phyloP scores from a whole-genome alignment of 176 grass and related monocot genomes.

The Carex parvula region DNA sequence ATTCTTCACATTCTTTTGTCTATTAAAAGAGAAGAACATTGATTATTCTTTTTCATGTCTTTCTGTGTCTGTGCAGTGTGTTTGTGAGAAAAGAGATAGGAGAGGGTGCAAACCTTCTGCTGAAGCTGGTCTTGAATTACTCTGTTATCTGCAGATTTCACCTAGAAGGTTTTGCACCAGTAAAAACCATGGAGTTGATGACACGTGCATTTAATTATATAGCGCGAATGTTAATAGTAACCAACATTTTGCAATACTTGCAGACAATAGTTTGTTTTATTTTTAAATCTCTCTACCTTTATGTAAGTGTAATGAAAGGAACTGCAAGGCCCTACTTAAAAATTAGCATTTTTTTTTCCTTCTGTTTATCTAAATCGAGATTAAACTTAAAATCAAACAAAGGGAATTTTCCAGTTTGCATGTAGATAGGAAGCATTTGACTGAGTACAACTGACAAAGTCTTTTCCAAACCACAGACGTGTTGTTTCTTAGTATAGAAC shows the following conservation, averaged over 20 bases:
- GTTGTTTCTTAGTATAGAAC: slow-evolving; percentile 9
- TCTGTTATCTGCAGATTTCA: slow-evolving; percentile 94
- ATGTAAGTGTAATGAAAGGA: not conserved
- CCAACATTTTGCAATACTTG: not conserved
- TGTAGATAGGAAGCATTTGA: not conserved
- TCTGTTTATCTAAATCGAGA: not conserved
- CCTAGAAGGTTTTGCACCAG: slow-evolving; percentile 51
- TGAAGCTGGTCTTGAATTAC: slow-evolving; percentile 94
- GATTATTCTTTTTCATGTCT: slow-evolving; percentile 17
- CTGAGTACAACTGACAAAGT: not conserved
- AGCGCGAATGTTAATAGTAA: not conserved
- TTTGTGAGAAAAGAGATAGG: not conserved
- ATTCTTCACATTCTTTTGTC: slow-evolving; percentile 73
- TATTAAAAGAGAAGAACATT: slow-evolving; percentile 34
- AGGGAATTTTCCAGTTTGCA: not conserved
- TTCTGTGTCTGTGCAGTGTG: slow-evolving; percentile 19
- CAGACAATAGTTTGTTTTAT: not conserved
- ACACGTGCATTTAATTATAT: not conserved
- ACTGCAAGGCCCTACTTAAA: not conserved
- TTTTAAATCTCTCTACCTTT: slow-evolving; percentile 6
- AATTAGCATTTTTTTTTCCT: not conserved
- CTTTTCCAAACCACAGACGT: slow-evolving; percentile 4
- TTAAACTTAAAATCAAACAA: not conserved
- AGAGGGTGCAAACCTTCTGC: slow-evolving; percentile 55
- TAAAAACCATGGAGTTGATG: not conserved